These are phyloP conservation scores for Aspergillus pseudotamarii DNA, from an alignment of 2,329 filamentous ascomycete genomes.

Conservation along the genomic window DNA sequence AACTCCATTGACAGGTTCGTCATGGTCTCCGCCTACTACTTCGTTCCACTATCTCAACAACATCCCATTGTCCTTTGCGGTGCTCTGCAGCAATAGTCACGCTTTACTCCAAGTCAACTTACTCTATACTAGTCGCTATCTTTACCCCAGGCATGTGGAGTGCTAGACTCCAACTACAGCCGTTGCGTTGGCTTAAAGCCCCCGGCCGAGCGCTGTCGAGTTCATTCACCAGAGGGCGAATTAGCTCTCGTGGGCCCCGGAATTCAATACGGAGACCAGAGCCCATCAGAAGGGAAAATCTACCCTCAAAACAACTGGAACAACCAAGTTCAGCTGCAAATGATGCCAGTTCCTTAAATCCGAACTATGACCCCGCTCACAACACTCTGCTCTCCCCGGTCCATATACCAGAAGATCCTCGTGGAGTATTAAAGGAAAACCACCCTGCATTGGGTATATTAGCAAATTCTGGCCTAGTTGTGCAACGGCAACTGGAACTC, in stretches of 20 bases:
- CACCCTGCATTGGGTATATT: constrained; percentile 63
- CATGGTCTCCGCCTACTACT: constrained; percentile 20
- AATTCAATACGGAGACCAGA: constrained; percentile 31
- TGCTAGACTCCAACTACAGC: constrained; percentile 25
- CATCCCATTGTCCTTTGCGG: constrained; percentile 13
- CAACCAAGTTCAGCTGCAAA: constrained; percentile 14
- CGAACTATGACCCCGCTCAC: constrained; percentile 44
- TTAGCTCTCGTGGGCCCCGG: constrained; percentile 32
- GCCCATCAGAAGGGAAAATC: constrained; percentile 18
- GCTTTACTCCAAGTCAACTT: not conserved
- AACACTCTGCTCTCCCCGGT: constrained; percentile 62
- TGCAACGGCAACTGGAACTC: constrained; percentile 66
- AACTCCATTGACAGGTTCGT: constrained; percentile 16
- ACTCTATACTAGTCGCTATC: not conserved
- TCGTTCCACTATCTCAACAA: not conserved
- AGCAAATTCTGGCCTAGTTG: constrained; percentile 63
- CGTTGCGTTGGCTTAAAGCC: constrained; percentile 22
- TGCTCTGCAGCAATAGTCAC: constrained; percentile 15
- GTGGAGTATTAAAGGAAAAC: constrained; percentile 59
- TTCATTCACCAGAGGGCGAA: constrained; percentile 29
- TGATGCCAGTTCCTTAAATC: constrained; percentile 39
- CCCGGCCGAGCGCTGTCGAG: constrained; percentile 30
- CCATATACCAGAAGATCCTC: constrained; percentile 62
- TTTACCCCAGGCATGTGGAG: constrained; percentile 32
- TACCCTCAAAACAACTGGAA: constrained; percentile 13